These are phyloP conservation scores for Trapa incisa DNA, from an alignment of 345 rosid genomes.

Conservation along the genomic window DNA sequence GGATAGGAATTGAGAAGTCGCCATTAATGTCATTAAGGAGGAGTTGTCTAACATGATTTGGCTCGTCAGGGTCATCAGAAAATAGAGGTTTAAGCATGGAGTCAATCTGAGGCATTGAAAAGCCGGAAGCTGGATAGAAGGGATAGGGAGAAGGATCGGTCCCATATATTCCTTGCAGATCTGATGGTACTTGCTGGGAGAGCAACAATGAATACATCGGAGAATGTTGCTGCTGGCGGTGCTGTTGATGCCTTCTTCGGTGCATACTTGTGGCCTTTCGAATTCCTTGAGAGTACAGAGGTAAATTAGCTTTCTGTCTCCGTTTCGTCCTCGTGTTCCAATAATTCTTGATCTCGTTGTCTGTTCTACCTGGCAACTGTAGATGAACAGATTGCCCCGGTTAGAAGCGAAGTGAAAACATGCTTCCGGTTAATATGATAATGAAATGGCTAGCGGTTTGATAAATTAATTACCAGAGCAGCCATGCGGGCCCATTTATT, in stretches of 20 bases:
- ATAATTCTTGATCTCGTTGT: conserved; percentile 81
- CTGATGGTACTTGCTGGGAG: background rate
- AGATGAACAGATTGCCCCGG: background rate
- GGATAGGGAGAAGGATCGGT: background rate
- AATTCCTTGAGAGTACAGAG: conserved; percentile 52
- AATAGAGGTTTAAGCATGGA: background rate
- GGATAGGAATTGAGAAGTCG: background rate
- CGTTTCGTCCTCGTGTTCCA: conserved; percentile 84
- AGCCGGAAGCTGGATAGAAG: background rate
- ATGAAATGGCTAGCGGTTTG: too few species aligned
- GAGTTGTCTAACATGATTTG: background rate
- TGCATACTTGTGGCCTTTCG: conserved; percentile 14
- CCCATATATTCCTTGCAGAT: background rate
- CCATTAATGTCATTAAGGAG: background rate
- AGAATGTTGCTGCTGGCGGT: background rate
- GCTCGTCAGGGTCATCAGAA: background rate
- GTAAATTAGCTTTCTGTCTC: conserved; percentile 59
- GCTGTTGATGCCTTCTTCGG: background rate
- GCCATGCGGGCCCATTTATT: conserved; percentile 99
- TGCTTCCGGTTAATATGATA: too few species aligned
- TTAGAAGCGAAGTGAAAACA: too few species aligned
- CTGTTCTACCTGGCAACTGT: conserved; percentile 81
- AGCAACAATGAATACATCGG: background rate
- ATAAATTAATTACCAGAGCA: conserved; percentile 41
- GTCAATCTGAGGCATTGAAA: background rate